Evolutionary conservation across 2,329 filamentous ascomycete genomes (phyloP), one percentile per base, ranked within the genome.

Genomic region (Penicillium sp.): DNA sequence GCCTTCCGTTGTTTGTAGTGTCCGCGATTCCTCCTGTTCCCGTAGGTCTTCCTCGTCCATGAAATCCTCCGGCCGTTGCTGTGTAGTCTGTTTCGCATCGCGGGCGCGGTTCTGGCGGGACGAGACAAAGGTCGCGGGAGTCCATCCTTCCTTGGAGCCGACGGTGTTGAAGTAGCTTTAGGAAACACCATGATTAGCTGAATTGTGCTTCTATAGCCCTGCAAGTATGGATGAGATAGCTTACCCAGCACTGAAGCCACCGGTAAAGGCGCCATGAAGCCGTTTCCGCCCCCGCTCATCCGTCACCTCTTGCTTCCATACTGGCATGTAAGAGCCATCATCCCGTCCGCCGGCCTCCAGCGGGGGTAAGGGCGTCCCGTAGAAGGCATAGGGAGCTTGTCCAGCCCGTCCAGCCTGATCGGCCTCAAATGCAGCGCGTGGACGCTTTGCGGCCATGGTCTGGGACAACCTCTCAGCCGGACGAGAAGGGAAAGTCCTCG

Each of bases 261-360:
- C 95, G 1, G 93, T 97, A 74, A 99, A 99, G 65, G 95, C 95
- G 66, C 95, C 95, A 78, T 99, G 95, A 3, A 99, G 84, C 58
- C 95, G 88, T 79, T 96, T 94, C 70, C 93, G 85, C 17, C 95
- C 95, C 68, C 89, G 89, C 74, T 97, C 95, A 79, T 99, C 95
- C 62, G 90, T 91, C 75, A 96, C 93, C 75, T 97, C 94, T 82
- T 99, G 95, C 81, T 98, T 97, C 93, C 95, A 98, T n/a, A 97
- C 80, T 0, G 95, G 95, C 17, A 97, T 87, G 75, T 93, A 98
- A 44, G 91, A 92, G 64, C 93, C 94, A 81, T 97, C 92, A 76
- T 98, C 93, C 71, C 92, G 89, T 40, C 86, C 84, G 22, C 92
- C 86, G 53, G 89, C 84, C 72, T 96, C 92, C 63, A 88, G 81